Evolutionary conservation across 176 grass and related monocot genomes (phyloP), one percentile per base, ranked within the genome.

Genomic region (Typha latifolia): DNA sequence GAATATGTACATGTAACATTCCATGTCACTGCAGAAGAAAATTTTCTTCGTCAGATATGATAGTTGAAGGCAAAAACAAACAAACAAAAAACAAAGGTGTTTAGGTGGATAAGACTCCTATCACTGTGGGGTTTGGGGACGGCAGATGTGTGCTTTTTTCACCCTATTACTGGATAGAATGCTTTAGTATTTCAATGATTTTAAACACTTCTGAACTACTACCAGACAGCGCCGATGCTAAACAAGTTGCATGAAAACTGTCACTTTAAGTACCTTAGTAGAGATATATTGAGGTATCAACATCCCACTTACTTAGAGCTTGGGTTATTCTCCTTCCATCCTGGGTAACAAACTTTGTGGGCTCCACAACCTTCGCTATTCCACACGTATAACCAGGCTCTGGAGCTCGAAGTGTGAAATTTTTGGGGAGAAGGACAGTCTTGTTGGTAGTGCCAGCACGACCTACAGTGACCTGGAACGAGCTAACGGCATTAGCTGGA

Each of bases 1-100:
- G 94, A 99, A 70, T 99, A 99, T 51, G 89, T 99, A 70, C 94
- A 99, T 49, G 89, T 99, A 62, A 87, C 94, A 62, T 99, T 93
- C 94, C 94, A 99, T 70, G 89, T 90, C 94, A 99, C 94, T 99
- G 72, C 79, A 73, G 57, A 56, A 67, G 15, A 66, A 14, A 72
- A 73, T 3, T n/a, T 43, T 10, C 5, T 43, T 78, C 47, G 49
- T 56, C 1, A 69, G 31, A 19, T 21, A 71, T 73, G 71, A n/a
- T 14, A 24, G 59, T 24, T 47, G 61, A 61, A 43, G 26, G 47
- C 71, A 72, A 8, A 67, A 20, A 66, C 37, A 70, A 37, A 57
- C 18, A n/a, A n/a, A n/a, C n/a, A n/a, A n/a, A 64, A 49, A 27
- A 20, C 72, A 32, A 19, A 57, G 20, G 16, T 19, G 20, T 19